phyloP scores from a whole-genome alignment of 768 basidiomycete species.

The Termitomyces sp. region DNA sequence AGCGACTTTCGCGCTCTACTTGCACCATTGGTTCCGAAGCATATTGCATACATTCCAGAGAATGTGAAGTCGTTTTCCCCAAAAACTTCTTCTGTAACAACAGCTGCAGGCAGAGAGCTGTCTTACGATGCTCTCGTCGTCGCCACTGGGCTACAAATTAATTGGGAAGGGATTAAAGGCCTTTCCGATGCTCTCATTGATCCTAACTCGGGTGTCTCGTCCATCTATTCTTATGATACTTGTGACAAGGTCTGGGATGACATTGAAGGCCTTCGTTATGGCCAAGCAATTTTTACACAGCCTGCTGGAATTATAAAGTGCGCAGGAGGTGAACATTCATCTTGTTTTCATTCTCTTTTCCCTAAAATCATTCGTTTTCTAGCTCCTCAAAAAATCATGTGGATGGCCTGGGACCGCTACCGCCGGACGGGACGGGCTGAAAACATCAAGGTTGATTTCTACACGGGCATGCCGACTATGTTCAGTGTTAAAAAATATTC shows the following conservation, averaged over 20 bases:
- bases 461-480: constrained; percentile 93
- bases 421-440: constrained; percentile 54
- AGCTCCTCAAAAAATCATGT: constrained; percentile 94
- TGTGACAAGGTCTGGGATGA: constrained; percentile 88
- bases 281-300: constrained; percentile 92
- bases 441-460: constrained; percentile 69
- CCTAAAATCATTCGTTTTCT: neutral
- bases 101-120: constrained; percentile 63
- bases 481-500: constrained; percentile 97
- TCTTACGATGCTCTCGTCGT: constrained; percentile 87
- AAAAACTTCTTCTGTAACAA: constrained; percentile 65
- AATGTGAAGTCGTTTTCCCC: constrained; percentile 77
- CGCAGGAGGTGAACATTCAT: constrained; percentile 61
- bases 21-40: constrained; percentile 65
- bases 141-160: constrained; percentile 84
- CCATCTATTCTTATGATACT: constrained; percentile 88
- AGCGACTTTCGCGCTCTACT: constrained; percentile 64
- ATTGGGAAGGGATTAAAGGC: constrained; percentile 74
- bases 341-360: neutral
- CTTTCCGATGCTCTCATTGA: constrained; percentile 75
- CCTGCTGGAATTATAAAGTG: constrained; percentile 93
- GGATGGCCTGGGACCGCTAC: constrained; percentile 92
- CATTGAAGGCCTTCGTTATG: constrained; percentile 69
- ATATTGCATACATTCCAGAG: constrained; percentile 69
- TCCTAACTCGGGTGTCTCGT: constrained; percentile 76